phyloP scores from a whole-genome alignment of 139 green algal species.

The Eudorina sp. region DNA sequence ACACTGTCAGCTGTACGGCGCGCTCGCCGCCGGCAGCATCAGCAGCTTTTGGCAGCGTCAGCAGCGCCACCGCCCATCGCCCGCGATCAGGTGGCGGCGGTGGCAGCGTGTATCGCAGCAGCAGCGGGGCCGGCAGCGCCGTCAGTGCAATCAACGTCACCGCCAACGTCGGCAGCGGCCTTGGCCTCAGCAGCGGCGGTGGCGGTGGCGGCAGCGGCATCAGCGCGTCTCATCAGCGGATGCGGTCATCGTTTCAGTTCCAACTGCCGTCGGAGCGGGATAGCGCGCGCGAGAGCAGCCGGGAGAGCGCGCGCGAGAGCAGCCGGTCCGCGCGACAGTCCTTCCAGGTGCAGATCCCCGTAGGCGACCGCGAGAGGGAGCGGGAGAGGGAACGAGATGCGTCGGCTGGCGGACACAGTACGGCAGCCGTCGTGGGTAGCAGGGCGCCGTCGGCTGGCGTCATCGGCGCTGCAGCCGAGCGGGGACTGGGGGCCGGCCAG shows the following conservation, averaged over 20 bases:
- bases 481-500: not conserved
- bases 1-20: not conserved
- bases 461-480: not conserved
- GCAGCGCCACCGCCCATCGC: not conserved
- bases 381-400: not conserved
- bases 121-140: not conserved
- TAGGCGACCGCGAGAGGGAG: not conserved
- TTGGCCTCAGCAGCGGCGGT: no score
- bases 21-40: not conserved
- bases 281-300: no score
- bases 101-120: slow-evolving; percentile 16
- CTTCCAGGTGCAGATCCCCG: not conserved
- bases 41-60: not conserved
- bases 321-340: no score
- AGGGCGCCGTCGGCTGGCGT: not conserved
- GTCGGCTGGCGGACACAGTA: not conserved
- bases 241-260: not conserved
- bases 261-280: not conserved
- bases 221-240: not conserved
- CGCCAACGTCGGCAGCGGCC: not conserved
- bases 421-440: slow-evolving; percentile 7
- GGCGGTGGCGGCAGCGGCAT: not conserved
- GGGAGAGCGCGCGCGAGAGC: no score
- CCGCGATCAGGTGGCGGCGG: no score
- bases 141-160: not conserved